Conservation (phyloP, 148 eudicot genomes). For the Linanthus parryae region DNA sequence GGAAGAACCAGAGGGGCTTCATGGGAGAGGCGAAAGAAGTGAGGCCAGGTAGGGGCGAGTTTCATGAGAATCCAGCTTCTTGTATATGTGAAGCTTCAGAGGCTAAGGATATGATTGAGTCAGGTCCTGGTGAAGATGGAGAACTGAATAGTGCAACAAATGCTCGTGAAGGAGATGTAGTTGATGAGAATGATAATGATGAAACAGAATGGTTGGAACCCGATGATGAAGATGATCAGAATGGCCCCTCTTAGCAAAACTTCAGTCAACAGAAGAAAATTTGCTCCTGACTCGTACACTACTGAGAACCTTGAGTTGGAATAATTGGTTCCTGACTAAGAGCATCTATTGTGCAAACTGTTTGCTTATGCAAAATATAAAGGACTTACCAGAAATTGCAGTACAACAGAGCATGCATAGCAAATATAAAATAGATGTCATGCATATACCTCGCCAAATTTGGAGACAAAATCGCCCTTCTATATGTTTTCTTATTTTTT, state of each 20-base stretch:
- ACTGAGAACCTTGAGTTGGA: conserved; percentile 80
- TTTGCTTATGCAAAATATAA: too few species aligned
- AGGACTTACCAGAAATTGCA: too few species aligned
- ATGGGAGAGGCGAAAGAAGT: conserved; percentile 82
- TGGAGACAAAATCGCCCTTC: too few species aligned
- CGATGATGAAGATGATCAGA: conserved; percentile 56
- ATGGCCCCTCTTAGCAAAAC: conserved; percentile 25
- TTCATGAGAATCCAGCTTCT: conserved; percentile 79
- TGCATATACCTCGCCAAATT: too few species aligned
- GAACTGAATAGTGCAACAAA: conserved; percentile 21
- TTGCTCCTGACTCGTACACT: conserved; percentile 39
- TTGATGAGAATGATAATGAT: conserved; percentile 38
- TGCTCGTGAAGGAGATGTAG: conserved; percentile 32
- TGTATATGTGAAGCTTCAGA: conserved; percentile 79
- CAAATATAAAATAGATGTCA: too few species aligned
- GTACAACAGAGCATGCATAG: too few species aligned
- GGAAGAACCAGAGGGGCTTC: conserved; percentile 64
- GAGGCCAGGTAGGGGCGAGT: conserved; percentile 83
- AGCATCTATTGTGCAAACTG: too few species aligned
- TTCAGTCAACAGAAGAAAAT: conserved; percentile 44
- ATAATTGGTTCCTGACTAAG: conserved; percentile 67
- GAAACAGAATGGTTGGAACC: conserved; percentile 57
- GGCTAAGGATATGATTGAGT: conserved; percentile 38
- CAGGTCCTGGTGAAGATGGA: conserved; percentile 34
- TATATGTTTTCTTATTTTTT: too few species aligned